Base-by-base conservation (phyloP, 108 stramenopile species). In the Fragilariopsis cylindrus region DNA sequence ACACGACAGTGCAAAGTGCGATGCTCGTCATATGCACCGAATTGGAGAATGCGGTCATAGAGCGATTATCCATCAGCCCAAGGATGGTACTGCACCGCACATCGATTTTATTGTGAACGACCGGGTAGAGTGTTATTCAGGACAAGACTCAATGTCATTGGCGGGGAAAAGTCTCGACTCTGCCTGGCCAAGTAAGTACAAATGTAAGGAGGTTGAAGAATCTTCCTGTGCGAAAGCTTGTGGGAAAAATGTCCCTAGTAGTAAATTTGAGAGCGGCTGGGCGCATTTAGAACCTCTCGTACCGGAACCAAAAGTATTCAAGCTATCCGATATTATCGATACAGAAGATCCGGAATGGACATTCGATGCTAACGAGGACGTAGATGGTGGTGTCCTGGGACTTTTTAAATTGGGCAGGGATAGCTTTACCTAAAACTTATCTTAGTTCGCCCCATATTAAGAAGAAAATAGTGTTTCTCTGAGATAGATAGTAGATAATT, bases 71-170 rank as follows among this genome's bases (percentile, higher is more conserved):
- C 89, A 90, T 75, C 71, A 85, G 49, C 86, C 86, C 19, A 69
- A 75, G 47, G 78, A 79, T 71, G 85, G 83, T 4, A 69, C 42
- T 48, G 76, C 83, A 5, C 62, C 62, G 9, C 89, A 90, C 76
- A 84, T 90, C 67, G 89, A 90, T 66, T 90, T 90, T 68, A 81
- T 90, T 4, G 84, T 90, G 7, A 81, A 81, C n/a, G 76, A 85
- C 42, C 84, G 76, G 69, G 76, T 90, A 15, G 89, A 90, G 69
- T 90, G 89, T 60, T 90, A 85, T 67, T 60, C 72, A 21, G 80
- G 76, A 13, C 68, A 78, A 15, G 80, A 78, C 13, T 69, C 79
- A 9, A 40, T 80, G 18, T 62, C 53, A 15, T 53, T 53, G 45
- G 62, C 62, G 43, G 60, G 62, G 19, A 71, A 64, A 11, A 82